These are phyloP conservation scores for Laburnicola sp. DNA, from an alignment of 2,329 filamentous ascomycete genomes.

Conservation along the genomic window DNA sequence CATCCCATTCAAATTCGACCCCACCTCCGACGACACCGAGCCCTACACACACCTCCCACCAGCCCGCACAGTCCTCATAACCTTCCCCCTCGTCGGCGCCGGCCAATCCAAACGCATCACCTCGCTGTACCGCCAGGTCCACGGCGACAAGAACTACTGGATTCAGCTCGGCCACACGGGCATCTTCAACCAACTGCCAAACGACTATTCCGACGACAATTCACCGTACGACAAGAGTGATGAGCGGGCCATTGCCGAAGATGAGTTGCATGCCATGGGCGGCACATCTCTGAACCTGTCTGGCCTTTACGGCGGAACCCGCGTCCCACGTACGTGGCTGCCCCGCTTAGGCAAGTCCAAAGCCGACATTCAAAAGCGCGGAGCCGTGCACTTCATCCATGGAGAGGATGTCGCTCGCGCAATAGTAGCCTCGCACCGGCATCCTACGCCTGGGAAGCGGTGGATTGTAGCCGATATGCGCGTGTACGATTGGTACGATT, in stretches of 20 bases:
- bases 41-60: constrained; percentile 58
- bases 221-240: constrained; percentile 56
- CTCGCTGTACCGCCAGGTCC: constrained; percentile 55
- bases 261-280: constrained; percentile 55
- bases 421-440: constrained; percentile 53
- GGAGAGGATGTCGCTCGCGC: constrained; percentile 65
- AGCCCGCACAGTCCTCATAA: constrained; percentile 62
- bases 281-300: constrained; percentile 61
- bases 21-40: constrained; percentile 47
- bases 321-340: constrained; percentile 62
- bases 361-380: constrained; percentile 59
- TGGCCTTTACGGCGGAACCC: constrained; percentile 60
- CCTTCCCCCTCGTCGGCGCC: constrained; percentile 61
- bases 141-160: constrained; percentile 51
- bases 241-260: constrained; percentile 61
- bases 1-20: constrained; percentile 64
- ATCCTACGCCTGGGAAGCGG: constrained; percentile 54
- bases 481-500: constrained; percentile 71
- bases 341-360: constrained; percentile 61
- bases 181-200: constrained; percentile 53
- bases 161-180: constrained; percentile 65
- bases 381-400: constrained; percentile 65
- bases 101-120: constrained; percentile 55
- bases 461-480: constrained; percentile 66
- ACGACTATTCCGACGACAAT: constrained; percentile 55